Evolutionary conservation across 495 filamentous ascomycete species (phyloP), one percentile per base, ranked within the genome.

Genomic region (Bathelium albidoporum): DNA sequence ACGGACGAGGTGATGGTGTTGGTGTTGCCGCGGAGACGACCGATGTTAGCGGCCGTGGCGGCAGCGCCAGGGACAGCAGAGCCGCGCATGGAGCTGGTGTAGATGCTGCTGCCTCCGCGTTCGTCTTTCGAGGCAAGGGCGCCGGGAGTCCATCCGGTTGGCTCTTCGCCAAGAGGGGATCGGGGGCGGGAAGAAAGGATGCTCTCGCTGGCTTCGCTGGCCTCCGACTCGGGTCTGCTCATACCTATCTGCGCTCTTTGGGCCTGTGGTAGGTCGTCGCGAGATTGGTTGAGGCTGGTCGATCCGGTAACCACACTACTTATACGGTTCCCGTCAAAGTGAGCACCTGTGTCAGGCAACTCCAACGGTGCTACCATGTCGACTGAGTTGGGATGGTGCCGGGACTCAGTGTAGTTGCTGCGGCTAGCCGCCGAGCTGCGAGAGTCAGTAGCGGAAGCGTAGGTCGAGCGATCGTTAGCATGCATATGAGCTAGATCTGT

Each of bases 401-500:
- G 49, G 7, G 49, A 55, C 9, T 55, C 49, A 7, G 49, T 55
- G 24, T 55, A 55, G 20, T 55, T 55, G 16, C 49, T 55, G 26
- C 49, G 49, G 24, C 49, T 55, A 28, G 49, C 49, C 7, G 49
- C 49, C 24, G 49, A 55, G 16, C 49, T 55, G 49, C 49, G 49
- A 16, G 49, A 55, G 24, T 55, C 49, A 26, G 49, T 9, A 28
- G 49, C 49, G 20, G 49, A 55, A n/a, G 49, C 49, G 29, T 55
- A 55, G 7, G 49, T 55, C 49, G 49, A 55, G 24, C 49, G 49
- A 29, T 55, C 49, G 16, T 55, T n/a, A 20, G 22, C 20, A 24
- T 55, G 49, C 49, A 55, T 55, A 10, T 55, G 49, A 29, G 49
- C 49, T 16, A 55, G 24, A 29, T 55, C 29, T 16, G 76, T 78